Evolutionary conservation across 495 filamentous ascomycete genomes (phyloP), one percentile per base, ranked within the genome.

Genomic region (Astrothelium macrocarpum): DNA sequence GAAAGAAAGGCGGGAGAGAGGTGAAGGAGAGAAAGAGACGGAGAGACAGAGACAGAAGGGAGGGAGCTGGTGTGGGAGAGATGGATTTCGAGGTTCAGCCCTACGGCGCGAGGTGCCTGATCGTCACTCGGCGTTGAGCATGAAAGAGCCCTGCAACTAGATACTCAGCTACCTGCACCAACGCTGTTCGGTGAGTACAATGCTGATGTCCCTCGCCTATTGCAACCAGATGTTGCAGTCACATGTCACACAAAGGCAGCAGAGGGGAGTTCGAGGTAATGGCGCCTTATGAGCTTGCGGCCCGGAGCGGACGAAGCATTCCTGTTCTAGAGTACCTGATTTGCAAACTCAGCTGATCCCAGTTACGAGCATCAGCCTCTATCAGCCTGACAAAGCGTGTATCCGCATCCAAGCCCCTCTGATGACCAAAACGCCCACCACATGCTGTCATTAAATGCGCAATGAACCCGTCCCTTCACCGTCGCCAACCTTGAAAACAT

Each of bases 401-500:
- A 25, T 25, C 25, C 25, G 25, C 16, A 5, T 25, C 20, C 20
- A 56, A 56, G 9, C 9, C 10, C 11, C 25, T 16, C 49, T 25
- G 16, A 56, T 28, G 9, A n/a, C 20, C 20, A 11, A 56, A 56
- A 56, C 49, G 9, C 49, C 23, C 23, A 26, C 49, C 49, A 56
- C 26, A 56, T 56, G 49, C 49, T n/a, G 49, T 7, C 23, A 9
- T 29, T 56, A 56, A 9, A 28, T 11, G 7, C 49, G 26, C 25
- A 29, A 29, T 29, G 3, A 25, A 28, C 25, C 49, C 25, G 23
- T 29, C 9, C 29, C 49, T 56, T 56, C 69, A 1, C 70, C 75
- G 66, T 76, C 74, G 31, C 75, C 75, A 20, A 49, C 62, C 26
- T 62, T 68, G 43, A 76, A 77, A 1, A 73, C 70, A 68, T 77